Evolutionary conservation across 139 green algal species (phyloP).

Genomic region (Haematococcus sp.): DNA sequence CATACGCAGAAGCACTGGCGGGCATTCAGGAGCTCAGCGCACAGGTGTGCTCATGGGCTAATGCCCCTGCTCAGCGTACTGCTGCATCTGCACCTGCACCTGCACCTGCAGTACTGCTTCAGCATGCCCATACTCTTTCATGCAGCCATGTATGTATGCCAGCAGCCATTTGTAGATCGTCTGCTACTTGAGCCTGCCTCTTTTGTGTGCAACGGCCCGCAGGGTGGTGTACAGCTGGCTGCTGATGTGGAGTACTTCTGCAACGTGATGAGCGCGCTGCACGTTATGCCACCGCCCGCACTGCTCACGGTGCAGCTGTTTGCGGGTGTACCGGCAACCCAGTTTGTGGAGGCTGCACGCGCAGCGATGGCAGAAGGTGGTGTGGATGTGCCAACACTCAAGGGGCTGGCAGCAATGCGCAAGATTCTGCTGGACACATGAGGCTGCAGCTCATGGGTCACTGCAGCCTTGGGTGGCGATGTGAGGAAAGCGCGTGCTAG

Average conservation of each 20-base stretch:
- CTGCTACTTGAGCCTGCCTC: no score
- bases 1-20: slow-evolving; percentile 17
- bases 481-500: no score
- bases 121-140: no score
- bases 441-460: no score
- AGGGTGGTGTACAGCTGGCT: slow-evolving; percentile 77
- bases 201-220: no score
- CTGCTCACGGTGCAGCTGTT: slow-evolving; percentile 71
- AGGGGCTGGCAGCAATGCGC: slow-evolving; percentile 33
- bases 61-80: no score
- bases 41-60: slow-evolving; percentile 13
- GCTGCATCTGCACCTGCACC: neutral
- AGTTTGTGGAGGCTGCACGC: slow-evolving; percentile 14
- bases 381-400: slow-evolving; percentile 17
- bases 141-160: neutral
- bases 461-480: no score
- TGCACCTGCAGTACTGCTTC: no score
- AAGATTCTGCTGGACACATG: slow-evolving; percentile 11
- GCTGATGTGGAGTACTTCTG: slow-evolving; percentile 93
- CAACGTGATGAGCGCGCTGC: slow-evolving; percentile 88
- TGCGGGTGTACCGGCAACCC: slow-evolving; percentile 18
- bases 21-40: slow-evolving; percentile 1
- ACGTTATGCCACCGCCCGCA: slow-evolving; percentile 55
- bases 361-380: slow-evolving; percentile 30
- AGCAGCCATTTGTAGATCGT: no score